A percentile compares a stretch with the other conserved stretches of the same genome.
These are phyloP conservation scores for Lactifluus pinguis DNA, from an alignment of 768 basidiomycete species.

Conservation along the genomic window DNA sequence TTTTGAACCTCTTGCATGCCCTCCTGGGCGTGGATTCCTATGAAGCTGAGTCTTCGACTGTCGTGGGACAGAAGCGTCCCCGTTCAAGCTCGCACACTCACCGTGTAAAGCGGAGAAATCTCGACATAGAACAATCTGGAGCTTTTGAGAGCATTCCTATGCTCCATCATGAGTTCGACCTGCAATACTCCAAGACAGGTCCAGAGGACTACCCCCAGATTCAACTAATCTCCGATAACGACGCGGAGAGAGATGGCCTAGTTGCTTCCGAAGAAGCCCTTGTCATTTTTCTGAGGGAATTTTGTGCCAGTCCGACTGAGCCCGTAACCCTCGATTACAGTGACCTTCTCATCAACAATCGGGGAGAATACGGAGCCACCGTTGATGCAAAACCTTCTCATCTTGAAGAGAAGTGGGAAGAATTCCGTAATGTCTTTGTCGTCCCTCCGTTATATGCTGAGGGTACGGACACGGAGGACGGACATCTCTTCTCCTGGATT, in stretches of 20 bases:
- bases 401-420: conserved; percentile 9
- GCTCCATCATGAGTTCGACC: conserved; percentile 13
- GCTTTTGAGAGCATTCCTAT: conserved; percentile 5
- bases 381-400: background rate
- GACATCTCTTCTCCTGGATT: conserved; percentile 15
- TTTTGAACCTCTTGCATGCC: conserved; percentile 4
- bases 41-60: background rate
- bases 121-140: background rate
- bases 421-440: conserved; percentile 1
- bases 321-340: conserved; percentile 15
- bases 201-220: background rate
- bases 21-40: background rate
- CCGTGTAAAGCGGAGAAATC: background rate
- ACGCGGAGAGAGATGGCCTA: conserved; percentile 6
- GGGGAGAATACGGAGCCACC: conserved; percentile 6
- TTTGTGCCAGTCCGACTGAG: conserved; percentile 4
- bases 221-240: conserved; percentile 11
- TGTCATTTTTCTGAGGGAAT: conserved; percentile 7
- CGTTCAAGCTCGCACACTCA: background rate
- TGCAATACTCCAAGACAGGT: conserved; percentile 5
- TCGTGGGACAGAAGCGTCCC: conserved; percentile 11
- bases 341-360: conserved; percentile 3
- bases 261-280: conserved; percentile 4
- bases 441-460: conserved; percentile 4
- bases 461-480: background rate